These are phyloP conservation scores for Carex littledalei DNA, from an alignment of 176 grass and related monocot species.

Conservation along the genomic window DNA sequence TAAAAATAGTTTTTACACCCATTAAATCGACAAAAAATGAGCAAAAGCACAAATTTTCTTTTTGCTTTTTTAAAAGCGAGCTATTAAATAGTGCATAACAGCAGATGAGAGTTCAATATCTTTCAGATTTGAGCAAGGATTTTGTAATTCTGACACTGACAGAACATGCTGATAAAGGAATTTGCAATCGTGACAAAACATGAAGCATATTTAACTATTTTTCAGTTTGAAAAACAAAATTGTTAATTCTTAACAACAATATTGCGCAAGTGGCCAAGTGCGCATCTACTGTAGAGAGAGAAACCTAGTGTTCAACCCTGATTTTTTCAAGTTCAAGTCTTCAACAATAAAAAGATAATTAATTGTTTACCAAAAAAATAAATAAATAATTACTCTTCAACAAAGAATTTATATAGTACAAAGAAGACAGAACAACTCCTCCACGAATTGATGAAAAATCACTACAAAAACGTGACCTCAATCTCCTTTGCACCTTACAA, in stretches of 20 bases:
- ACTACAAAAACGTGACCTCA: background rate
- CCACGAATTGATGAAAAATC: background rate
- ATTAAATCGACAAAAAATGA: background rate
- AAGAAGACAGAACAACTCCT: background rate
- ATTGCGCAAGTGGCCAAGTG: too few species aligned
- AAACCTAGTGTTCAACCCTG: background rate
- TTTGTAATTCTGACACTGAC: background rate
- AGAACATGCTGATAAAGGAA: background rate
- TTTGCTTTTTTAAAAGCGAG: background rate
- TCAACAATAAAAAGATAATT: background rate
- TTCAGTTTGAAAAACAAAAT: background rate
- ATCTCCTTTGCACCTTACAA: background rate
- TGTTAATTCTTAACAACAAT: background rate
- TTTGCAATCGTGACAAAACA: background rate
- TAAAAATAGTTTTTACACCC: too few species aligned
- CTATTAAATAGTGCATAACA: background rate
- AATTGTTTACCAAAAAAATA: background rate
- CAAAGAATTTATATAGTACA: background rate
- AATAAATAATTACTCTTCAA: background rate
- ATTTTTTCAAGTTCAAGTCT: background rate
- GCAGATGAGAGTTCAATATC: background rate
- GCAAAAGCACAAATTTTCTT: background rate
- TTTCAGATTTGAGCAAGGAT: background rate
- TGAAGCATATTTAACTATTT: background rate
- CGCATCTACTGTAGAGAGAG: background rate